Evolutionary conservation across 306 rosid species (phyloP), one percentile per base, ranked within the genome.

Genomic region (Hippophae gyantsensis): DNA sequence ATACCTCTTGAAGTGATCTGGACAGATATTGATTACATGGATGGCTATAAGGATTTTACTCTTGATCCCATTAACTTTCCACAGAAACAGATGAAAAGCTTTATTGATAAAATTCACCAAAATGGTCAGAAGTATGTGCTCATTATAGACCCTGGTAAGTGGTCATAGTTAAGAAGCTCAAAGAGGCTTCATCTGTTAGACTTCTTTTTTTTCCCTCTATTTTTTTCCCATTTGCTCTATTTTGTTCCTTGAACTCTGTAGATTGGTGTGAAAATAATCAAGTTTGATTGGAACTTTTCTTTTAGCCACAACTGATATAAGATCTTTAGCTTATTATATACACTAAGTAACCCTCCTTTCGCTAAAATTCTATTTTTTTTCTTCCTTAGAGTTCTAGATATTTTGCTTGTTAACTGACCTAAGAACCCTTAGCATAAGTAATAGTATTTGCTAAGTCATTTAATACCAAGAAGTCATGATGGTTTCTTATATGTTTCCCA

Each of bases 21-120:
- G 95, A 86, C 97, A 9, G 95, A 90, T 66, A 87, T 90, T 70
- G 96, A 90, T 74, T 87, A 87, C 81, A 90, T 87, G 97, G 96
- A 87, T 74, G 89, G 68, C 18, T 81, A 58, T 59, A 90, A 90
- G 78, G 92, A 84, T 69, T 90, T 90, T 66, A 87, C 96, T 42
- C 78, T 90, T 58, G 95, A 90, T 69, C 97, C 92, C 48, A 60
- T 87, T 56, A 85, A 90, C 80, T 90, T 82, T 67, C 94, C 97
- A 0, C 42, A 66, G 54, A 82, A 81, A 6, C 69, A 78, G 72
- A 87, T 87, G 96, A 69, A 48, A 63, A 71, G 18, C 14, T 81
- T 90, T 69, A 83, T 77, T 43, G 52, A 79, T 12, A 58, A 62
- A 9, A 84, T 87, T 69, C 97, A 90, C 75, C 69, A 73, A 74